Conservation (phyloP, 805 yeast species). For the Blastobotrys americana region DNA sequence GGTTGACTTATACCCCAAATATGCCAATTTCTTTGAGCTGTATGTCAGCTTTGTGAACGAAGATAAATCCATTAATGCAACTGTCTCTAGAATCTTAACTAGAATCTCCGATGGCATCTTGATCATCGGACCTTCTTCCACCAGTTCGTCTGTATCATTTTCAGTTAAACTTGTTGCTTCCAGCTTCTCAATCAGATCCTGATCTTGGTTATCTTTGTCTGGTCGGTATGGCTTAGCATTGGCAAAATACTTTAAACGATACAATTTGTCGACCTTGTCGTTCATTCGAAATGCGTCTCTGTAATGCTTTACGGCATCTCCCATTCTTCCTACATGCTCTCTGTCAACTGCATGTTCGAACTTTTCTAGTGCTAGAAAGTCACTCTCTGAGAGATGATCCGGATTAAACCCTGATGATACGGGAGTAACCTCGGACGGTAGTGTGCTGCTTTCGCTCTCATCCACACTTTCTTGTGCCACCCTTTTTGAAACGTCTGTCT, state of each 20-base stretch:
- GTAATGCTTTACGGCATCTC: conserved; percentile 74
- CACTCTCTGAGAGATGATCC: conserved; percentile 9
- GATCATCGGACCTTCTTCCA: conserved; percentile 10
- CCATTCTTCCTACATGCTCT: conserved; percentile 66
- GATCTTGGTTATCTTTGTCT: conserved; percentile 1
- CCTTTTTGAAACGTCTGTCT: no score
- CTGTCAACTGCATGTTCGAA: conserved; percentile 67
- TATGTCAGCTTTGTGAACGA: conserved; percentile 23
- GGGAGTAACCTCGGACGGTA: no score
- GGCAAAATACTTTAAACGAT: conserved; percentile 41
- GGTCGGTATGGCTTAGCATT: conserved; percentile 2
- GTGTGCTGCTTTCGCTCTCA: no score
- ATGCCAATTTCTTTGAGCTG: conserved; percentile 22
- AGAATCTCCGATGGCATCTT: conserved; percentile 26
- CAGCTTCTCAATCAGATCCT: conserved; percentile 4
- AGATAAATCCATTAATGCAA: conserved; percentile 22
- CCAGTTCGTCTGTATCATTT: conserved; percentile 5
- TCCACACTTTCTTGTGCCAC: no score
- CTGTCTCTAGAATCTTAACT: conserved; percentile 21
- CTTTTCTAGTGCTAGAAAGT: conserved; percentile 45
- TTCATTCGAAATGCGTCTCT: conserved; percentile 59
- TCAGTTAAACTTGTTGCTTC: neutral
- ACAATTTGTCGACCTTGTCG: conserved; percentile 57
- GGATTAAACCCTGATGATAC: no score
- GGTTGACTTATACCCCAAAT: conserved; percentile 19